Percentiles rank a stretch among this genome's conserved stretches.
These are phyloP conservation scores for Raffaelea albimanens DNA, from an alignment of 2,329 filamentous ascomycete genomes.

Conservation along the genomic window DNA sequence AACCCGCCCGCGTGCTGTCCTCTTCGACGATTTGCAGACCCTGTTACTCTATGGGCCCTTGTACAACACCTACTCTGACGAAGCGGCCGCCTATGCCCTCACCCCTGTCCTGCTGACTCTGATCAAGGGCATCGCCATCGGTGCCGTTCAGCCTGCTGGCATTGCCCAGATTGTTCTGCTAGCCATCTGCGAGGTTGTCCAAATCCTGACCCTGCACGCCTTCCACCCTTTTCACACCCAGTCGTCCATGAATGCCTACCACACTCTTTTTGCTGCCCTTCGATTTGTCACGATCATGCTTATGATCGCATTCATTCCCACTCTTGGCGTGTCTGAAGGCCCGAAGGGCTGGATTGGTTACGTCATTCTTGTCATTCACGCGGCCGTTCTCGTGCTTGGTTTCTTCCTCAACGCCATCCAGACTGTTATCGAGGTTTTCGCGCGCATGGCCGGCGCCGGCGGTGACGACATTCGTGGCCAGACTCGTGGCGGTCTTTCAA, in stretches of 20 bases:
- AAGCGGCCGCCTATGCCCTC: slow-evolving; percentile 80
- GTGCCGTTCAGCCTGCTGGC: slow-evolving; percentile 84
- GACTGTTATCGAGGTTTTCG: slow-evolving; percentile 80
- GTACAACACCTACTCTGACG: slow-evolving; percentile 96
- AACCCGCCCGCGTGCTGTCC: slow-evolving; percentile 71
- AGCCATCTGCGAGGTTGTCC: slow-evolving; percentile 87
- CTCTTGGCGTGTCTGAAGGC: slow-evolving; percentile 66
- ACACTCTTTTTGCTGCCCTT: slow-evolving; percentile 71
- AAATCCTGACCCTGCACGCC: slow-evolving; percentile 76
- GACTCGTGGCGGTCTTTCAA: slow-evolving; percentile 73
- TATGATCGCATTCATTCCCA: slow-evolving; percentile 77
- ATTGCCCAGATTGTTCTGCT: slow-evolving; percentile 88
- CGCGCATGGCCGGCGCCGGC: slow-evolving; percentile 73
- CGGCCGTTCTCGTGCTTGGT: slow-evolving; percentile 73
- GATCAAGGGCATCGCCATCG: slow-evolving; percentile 80
- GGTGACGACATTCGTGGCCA: slow-evolving; percentile 61
- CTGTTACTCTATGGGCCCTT: slow-evolving; percentile 84
- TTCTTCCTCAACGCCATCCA: slow-evolving; percentile 90
- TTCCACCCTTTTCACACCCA: slow-evolving; percentile 84
- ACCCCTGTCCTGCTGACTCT: slow-evolving; percentile 79
- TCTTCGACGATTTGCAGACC: slow-evolving; percentile 89
- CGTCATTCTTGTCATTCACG: slow-evolving; percentile 78
- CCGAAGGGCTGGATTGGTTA: slow-evolving; percentile 94
- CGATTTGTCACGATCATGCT: slow-evolving; percentile 68
- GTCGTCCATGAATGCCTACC: slow-evolving; percentile 96